Evolutionary conservation across 164 flowering plant species (phyloP), one percentile per base, ranked within the genome.

Genomic region (Liriodendron chinense): DNA sequence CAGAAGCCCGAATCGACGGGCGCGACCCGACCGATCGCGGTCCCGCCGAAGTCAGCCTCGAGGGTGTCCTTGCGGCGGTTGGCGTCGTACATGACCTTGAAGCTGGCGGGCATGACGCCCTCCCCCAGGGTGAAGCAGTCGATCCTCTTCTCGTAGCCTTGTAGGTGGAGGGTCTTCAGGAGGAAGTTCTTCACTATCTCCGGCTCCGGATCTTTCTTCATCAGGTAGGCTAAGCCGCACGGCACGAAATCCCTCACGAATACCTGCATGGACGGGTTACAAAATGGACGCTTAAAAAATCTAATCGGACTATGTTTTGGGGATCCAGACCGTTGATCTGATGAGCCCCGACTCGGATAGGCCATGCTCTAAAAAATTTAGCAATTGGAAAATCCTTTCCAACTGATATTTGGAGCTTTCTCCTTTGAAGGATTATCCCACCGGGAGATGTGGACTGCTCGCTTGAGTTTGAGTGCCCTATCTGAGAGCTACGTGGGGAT

Each of bases 241-340:
- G 90, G 89, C 1, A 84, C 85, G 81, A 87, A 87, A 75, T 87
- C 89, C 10, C 90, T 82, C 22, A 87, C 79, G 59, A 86, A 87
- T 25, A 72, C 74, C 74, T 72, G n/a, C 47, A 50, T 34, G 43
- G 43, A 4, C 43, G 7, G 43, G 5, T 34, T 34, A 34, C 43
- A 7, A 34, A 34, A 34, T 34, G 43, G 43, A 7, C 5, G 43
- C 43, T 34, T 34, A 7, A 34, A 4, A 34, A n/a, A n/a, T n/a
- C n/a, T n/a, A n/a, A n/a, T n/a, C n/a, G n/a, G n/a, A n/a, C n/a
- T n/a, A n/a, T n/a, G n/a, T n/a, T n/a, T n/a, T n/a, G n/a, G n/a
- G n/a, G n/a, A n/a, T n/a, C n/a, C n/a, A n/a, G n/a, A n/a, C n/a
- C n/a, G n/a, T n/a, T n/a, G n/a, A n/a, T n/a, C n/a, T n/a, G n/a